Conservation (phyloP, 106 monocot genomes). For the Acorus gramineus region DNA sequence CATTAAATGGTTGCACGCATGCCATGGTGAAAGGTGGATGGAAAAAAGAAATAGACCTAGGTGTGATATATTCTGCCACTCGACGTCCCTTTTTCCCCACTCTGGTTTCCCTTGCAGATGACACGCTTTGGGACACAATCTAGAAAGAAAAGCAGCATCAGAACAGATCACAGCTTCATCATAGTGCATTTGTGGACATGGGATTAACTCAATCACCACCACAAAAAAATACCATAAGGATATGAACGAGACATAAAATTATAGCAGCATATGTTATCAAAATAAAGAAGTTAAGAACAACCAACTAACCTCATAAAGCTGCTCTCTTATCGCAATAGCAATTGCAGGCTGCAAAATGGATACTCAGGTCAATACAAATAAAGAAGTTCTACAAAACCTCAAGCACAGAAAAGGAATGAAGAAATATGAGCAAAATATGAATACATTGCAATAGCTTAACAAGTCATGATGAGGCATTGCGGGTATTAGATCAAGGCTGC, state of each 20-base stretch:
- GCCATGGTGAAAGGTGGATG: not conserved
- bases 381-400: too few species aligned
- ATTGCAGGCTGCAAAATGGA: slow-evolving; percentile 61
- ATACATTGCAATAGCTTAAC: too few species aligned
- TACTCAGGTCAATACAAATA: not conserved
- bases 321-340: slow-evolving; percentile 87
- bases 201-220: too few species aligned
- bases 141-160: not conserved
- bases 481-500: too few species aligned
- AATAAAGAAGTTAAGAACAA: slow-evolving; percentile 4
- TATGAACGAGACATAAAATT: too few species aligned
- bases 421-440: too few species aligned
- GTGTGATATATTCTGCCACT: slow-evolving; percentile 40
- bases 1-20: not conserved
- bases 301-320: slow-evolving; percentile 65
- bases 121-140: slow-evolving; percentile 67
- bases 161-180: too few species aligned
- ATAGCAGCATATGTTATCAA: not conserved
- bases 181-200: too few species aligned
- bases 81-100: slow-evolving; percentile 60
- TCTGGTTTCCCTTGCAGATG: slow-evolving; percentile 62
- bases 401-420: too few species aligned
- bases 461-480: too few species aligned
- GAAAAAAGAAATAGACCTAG: slow-evolving; percentile 22
- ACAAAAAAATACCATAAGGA: too few species aligned